phyloP scores from a whole-genome alignment of 78 protist genomes.

The Protostelium mycophagum region DNA sequence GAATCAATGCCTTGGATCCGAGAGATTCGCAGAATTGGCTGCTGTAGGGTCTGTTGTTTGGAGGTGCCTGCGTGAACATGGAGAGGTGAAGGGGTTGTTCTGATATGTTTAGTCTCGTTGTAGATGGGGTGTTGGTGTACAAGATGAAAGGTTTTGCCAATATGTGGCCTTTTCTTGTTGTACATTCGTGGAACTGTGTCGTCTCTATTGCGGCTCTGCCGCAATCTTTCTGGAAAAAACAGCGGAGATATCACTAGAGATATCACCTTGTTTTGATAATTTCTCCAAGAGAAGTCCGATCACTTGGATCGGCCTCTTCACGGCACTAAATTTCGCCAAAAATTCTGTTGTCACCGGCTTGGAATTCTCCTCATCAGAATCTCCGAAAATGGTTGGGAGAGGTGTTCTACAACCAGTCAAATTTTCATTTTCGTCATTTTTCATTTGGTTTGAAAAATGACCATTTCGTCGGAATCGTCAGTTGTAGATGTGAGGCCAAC shows the following conservation, averaged over 20 bases:
- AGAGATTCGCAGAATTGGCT: not conserved
- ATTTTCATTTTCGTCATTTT: no score
- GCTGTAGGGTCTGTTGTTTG: not conserved
- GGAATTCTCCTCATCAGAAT: not conserved
- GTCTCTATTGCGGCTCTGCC: no score
- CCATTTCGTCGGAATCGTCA: not conserved
- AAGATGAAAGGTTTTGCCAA: no score
- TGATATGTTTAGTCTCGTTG: no score
- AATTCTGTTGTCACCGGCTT: not conserved
- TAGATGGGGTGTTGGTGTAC: no score
- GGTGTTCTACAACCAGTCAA: not conserved
- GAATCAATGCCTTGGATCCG: not conserved
- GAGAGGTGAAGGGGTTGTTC: not conserved
- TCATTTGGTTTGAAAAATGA: no score
- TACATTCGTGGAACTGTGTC: no score
- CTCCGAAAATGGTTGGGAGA: not conserved
- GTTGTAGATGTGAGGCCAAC: not conserved
- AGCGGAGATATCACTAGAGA: no score
- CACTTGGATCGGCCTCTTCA: not conserved
- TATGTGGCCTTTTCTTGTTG: no score
- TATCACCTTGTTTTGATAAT: not conserved
- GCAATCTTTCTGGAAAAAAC: no score
- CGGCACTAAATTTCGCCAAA: not conserved
- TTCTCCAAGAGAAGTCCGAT: not conserved
- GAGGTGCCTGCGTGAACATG: not conserved